phyloP scores from a whole-genome alignment of 345 rosid genomes.

The Camelina sativa region DNA sequence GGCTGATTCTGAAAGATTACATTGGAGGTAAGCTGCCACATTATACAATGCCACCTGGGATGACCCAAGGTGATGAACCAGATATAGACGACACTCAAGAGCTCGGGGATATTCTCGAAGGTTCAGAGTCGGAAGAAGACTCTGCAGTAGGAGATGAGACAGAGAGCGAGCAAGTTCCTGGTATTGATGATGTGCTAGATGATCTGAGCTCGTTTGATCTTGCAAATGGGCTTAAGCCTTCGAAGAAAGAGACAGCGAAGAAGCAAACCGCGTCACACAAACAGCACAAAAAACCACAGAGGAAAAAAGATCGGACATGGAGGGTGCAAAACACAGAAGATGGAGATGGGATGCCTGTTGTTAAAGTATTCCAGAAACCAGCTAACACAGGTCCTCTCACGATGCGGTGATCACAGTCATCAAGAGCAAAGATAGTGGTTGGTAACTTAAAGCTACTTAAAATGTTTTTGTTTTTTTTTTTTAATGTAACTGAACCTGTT shows the following conservation, averaged over 20 bases:
- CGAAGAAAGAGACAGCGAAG: constrained; percentile 49
- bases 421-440: constrained; percentile 8
- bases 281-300: constrained; percentile 87
- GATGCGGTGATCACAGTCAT: constrained; percentile 44
- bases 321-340: constrained; percentile 50
- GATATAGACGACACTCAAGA: constrained; percentile 40
- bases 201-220: constrained; percentile 79
- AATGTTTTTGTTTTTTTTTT: background rate
- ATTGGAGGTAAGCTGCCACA: constrained; percentile 87
- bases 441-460: background rate
- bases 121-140: constrained; percentile 52
- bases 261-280: constrained; percentile 63
- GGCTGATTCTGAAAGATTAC: constrained; percentile 81
- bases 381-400: constrained; percentile 57
- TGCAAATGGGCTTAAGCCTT: constrained; percentile 64
- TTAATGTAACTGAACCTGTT: constrained; percentile 26
- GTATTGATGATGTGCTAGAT: constrained; percentile 61
- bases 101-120: constrained; percentile 37
- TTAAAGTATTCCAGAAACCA: constrained; percentile 66
- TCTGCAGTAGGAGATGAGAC: constrained; percentile 32
- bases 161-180: constrained; percentile 47
- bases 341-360: constrained; percentile 66
- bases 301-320: constrained; percentile 87
- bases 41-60: constrained; percentile 76
- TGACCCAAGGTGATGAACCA: constrained; percentile 44